Percentiles rank a stretch among this genome's conserved stretches.
Evolutionary conservation across 169 alveolate species (phyloP).

Genomic region (Babesia caballi): DNA sequence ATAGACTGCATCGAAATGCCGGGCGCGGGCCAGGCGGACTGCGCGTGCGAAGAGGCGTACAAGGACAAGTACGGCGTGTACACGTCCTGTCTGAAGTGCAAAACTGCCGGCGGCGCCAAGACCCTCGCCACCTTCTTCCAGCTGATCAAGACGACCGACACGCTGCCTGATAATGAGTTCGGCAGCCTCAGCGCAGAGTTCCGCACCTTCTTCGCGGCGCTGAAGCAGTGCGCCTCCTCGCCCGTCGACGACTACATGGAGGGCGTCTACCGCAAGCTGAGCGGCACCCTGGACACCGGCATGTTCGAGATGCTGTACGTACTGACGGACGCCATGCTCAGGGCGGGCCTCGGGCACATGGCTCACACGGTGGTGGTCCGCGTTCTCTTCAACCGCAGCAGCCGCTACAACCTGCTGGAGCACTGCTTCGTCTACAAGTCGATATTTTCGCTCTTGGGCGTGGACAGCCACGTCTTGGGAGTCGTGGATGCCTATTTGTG

Average conservation of each 20-base stretch:
- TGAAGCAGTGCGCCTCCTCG: conserved; percentile 21
- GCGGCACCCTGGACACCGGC: not conserved
- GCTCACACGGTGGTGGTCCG: conserved; percentile 9
- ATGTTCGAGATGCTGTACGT: conserved; percentile 36
- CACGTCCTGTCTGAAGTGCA: conserved; percentile 39
- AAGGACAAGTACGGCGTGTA: conserved; percentile 51
- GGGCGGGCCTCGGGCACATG: conserved; percentile 3
- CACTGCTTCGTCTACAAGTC: conserved; percentile 47
- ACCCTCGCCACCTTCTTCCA: conserved; percentile 22
- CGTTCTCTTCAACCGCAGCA: conserved; percentile 8
- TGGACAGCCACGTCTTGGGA: not conserved
- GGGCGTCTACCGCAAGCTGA: conserved; percentile 15
- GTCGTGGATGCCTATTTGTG: not conserved
- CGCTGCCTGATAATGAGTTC: not conserved
- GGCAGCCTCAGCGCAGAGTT: not conserved
- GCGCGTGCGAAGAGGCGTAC: conserved; percentile 39
- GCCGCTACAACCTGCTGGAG: conserved; percentile 33
- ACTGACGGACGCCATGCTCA: conserved; percentile 27
- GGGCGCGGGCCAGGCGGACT: not conserved
- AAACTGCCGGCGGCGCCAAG: conserved; percentile 9
- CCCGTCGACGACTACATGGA: conserved; percentile 35
- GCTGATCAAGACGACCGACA: conserved; percentile 2
- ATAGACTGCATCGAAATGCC: conserved; percentile 37
- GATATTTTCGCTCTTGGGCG: not conserved
- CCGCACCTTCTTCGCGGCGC: conserved; percentile 1